These are phyloP conservation scores for Cladosporium sp. DNA, from an alignment of 2,329 filamentous ascomycete species.

Conservation along the genomic window DNA sequence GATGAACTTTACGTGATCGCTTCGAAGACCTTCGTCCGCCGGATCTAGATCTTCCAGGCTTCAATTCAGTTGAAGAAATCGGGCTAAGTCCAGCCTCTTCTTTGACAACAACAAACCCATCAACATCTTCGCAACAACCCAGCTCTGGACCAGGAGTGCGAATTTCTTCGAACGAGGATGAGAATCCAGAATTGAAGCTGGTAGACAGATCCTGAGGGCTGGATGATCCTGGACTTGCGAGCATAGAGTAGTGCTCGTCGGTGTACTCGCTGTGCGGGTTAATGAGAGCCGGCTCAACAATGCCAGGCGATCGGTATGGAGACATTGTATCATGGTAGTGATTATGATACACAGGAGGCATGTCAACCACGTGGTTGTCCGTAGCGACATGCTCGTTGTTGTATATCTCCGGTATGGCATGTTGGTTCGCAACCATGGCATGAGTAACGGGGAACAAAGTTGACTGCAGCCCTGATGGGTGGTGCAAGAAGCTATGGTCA, in stretches of 20 bases:
- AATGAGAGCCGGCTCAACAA: constrained; percentile 25
- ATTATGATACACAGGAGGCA: neutral
- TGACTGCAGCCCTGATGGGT: neutral
- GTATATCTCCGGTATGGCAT: neutral
- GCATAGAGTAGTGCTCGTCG: constrained; percentile 16
- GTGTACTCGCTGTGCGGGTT: constrained; percentile 20
- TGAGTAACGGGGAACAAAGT: constrained; percentile 6
- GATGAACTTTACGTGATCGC: constrained; percentile 14
- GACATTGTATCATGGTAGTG: neutral
- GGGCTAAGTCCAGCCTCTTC: constrained; percentile 13
- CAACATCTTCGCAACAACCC: constrained; percentile 22
- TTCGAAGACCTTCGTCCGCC: constrained; percentile 12
- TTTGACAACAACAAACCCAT: constrained; percentile 21
- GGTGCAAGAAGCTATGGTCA: neutral
- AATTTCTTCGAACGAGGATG: neutral
- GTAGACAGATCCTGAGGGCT: constrained; percentile 3
- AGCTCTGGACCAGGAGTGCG: constrained; percentile 8
- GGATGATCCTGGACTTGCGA: constrained; percentile 10
- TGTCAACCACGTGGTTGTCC: neutral
- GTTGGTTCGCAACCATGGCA: neutral
- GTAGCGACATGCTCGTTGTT: neutral
- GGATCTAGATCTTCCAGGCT: neutral
- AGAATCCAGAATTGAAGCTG: neutral
- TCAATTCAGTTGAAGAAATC: neutral
- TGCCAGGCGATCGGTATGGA: neutral